phyloP scores from a whole-genome alignment of 306 rosid species.

The Dalbergia oliveri region DNA sequence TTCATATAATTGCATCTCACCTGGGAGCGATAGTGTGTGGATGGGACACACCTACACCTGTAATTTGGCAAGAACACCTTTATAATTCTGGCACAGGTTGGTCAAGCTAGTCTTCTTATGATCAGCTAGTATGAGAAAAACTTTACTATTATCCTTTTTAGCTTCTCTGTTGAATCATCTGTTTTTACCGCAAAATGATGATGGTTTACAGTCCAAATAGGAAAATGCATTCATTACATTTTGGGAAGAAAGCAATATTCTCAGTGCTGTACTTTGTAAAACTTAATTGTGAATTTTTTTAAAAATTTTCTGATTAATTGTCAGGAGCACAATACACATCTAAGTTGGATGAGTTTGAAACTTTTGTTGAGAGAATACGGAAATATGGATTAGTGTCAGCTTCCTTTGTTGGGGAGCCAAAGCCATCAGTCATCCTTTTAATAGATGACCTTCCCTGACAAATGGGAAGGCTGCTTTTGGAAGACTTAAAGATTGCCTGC shows the following conservation, averaged over 20 bases:
- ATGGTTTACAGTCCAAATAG: constrained; percentile 27
- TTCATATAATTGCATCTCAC: constrained; percentile 79
- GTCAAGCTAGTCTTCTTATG: constrained; percentile 34
- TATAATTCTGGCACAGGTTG: constrained; percentile 78
- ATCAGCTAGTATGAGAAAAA: constrained; percentile 20
- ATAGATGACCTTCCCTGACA: constrained; percentile 85
- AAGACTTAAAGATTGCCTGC: constrained; percentile 75
- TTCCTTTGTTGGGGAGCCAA: constrained; percentile 60
- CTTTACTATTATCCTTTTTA: background rate
- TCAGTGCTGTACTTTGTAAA: constrained; percentile 24
- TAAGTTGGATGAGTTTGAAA: constrained; percentile 92
- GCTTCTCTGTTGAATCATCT: constrained; percentile 33
- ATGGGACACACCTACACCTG: constrained; percentile 95
- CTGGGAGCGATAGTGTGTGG: constrained; percentile 76
- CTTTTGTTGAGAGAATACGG: constrained; percentile 79
- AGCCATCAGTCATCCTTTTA: constrained; percentile 70
- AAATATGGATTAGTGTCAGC: constrained; percentile 79
- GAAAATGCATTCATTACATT: constrained; percentile 15
- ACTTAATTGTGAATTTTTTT: constrained; percentile 42
- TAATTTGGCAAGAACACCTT: constrained; percentile 89
- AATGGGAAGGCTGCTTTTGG: constrained; percentile 72
- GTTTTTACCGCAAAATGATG: constrained; percentile 32
- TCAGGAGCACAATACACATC: constrained; percentile 79
- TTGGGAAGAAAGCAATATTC: background rate
- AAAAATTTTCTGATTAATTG: constrained; percentile 40